Percentiles rank a stretch among this genome's conserved stretches.
Conservation (phyloP, 306 rosid genomes). For the Sicyos edulis region DNA sequence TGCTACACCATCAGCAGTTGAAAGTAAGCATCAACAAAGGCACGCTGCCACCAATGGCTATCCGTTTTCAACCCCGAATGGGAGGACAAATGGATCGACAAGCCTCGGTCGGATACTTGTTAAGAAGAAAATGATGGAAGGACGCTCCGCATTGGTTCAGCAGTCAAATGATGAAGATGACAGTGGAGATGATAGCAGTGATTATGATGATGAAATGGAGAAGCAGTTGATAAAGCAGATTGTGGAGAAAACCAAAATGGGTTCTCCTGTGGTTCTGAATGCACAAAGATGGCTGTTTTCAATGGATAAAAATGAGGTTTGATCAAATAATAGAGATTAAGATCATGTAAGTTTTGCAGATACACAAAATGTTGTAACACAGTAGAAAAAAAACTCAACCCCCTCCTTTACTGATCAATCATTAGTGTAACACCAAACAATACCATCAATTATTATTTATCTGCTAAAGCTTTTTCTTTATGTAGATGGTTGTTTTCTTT, state of each 20-base stretch:
- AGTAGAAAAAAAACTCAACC: not conserved
- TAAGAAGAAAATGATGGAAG: conserved; percentile 19
- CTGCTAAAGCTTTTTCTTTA: not conserved
- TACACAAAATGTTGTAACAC: not conserved
- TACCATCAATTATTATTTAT: not conserved
- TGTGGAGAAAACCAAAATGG: conserved; percentile 71
- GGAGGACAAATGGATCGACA: not conserved
- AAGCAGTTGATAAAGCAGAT: conserved; percentile 61
- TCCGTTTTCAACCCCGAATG: not conserved
- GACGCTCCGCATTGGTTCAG: conserved; percentile 26
- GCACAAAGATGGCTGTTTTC: conserved; percentile 54
- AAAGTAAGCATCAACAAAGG: conserved; percentile 7
- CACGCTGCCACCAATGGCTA: not conserved
- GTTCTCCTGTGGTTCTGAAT: conserved; percentile 58
- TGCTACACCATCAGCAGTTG: conserved; percentile 34
- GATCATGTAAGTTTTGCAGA: conserved; percentile 25
- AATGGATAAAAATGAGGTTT: conserved; percentile 36
- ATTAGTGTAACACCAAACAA: conserved; percentile 3
- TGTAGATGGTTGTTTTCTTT: not conserved
- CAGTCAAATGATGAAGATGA: conserved; percentile 26
- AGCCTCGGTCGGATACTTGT: not conserved
- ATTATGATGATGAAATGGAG: conserved; percentile 55
- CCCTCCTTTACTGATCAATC: not conserved
- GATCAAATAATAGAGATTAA: conserved; percentile 2
- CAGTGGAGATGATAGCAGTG: conserved; percentile 40